These are phyloP conservation scores for Amaranthus hypochondriacus DNA, from an alignment of 148 eudicot species.

Conservation along the genomic window DNA sequence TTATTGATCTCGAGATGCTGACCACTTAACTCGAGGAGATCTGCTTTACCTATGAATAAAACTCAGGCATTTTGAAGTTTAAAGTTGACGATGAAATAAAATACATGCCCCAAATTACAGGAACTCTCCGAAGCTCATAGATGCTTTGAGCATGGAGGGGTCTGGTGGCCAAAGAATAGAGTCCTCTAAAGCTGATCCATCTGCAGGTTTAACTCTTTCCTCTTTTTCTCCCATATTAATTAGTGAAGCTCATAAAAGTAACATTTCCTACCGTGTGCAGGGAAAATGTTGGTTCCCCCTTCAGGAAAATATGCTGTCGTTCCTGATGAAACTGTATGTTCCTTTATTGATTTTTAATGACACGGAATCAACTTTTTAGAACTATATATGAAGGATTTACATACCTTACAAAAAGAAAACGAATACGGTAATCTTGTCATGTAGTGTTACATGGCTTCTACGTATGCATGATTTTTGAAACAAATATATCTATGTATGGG, in stretches of 20 bases:
- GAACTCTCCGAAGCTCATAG: constrained; percentile 60
- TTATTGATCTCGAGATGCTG: background rate
- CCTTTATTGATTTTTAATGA: too few species aligned
- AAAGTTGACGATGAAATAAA: background rate
- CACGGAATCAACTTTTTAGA: too few species aligned
- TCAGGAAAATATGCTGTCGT: constrained; percentile 75
- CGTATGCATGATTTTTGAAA: too few species aligned
- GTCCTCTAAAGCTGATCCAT: constrained; percentile 51
- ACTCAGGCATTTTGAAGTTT: background rate
- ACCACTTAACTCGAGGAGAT: background rate
- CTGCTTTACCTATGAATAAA: background rate
- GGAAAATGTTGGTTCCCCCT: constrained; percentile 48
- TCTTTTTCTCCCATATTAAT: background rate
- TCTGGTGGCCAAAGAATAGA: constrained; percentile 56
- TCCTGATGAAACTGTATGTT: constrained; percentile 54
- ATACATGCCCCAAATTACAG: constrained; percentile 29
- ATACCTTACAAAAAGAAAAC: too few species aligned
- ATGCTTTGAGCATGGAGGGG: constrained; percentile 72
- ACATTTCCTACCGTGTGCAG: constrained; percentile 26
- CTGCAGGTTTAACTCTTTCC: constrained; percentile 38
- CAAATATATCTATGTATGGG: too few species aligned
- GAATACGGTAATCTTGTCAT: too few species aligned
- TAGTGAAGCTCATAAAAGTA: background rate
- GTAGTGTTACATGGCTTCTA: too few species aligned
- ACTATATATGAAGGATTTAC: too few species aligned